These are phyloP conservation scores for Backusella parvicylindrica DNA, from an alignment of 192 early-diverging fungal genomes.

Conservation along the genomic window DNA sequence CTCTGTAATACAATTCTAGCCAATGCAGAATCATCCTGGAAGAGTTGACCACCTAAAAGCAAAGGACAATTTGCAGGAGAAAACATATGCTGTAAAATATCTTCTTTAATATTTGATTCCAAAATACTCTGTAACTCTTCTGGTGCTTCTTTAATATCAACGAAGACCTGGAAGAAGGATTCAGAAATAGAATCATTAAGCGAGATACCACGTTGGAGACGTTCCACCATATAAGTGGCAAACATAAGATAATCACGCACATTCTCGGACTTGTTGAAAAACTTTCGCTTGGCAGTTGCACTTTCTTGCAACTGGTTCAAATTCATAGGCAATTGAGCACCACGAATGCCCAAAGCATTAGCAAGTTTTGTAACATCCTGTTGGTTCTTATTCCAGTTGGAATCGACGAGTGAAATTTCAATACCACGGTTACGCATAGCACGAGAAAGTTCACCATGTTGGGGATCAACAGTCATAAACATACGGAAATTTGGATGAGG, in stretches of 20 bases:
- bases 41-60: slow-evolving; percentile 46
- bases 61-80: slow-evolving; percentile 43
- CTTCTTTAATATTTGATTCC: background rate
- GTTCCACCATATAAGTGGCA: slow-evolving; percentile 41
- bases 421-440: slow-evolving; percentile 98
- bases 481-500: slow-evolving; percentile 92
- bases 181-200: slow-evolving; percentile 38
- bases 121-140: background rate
- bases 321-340: slow-evolving; percentile 32
- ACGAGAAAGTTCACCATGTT: slow-evolving; percentile 88
- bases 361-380: slow-evolving; percentile 48
- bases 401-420: slow-evolving; percentile 74
- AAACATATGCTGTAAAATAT: slow-evolving; percentile 17
- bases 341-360: slow-evolving; percentile 45
- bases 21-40: slow-evolving; percentile 54
- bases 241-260: slow-evolving; percentile 47
- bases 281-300: slow-evolving; percentile 25
- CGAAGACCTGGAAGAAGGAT: slow-evolving; percentile 44
- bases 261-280: slow-evolving; percentile 32
- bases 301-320: slow-evolving; percentile 41
- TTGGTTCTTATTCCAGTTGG: slow-evolving; percentile 43
- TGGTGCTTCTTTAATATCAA: slow-evolving; percentile 26
- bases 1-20: slow-evolving; percentile 51
- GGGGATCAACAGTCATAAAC: slow-evolving; percentile 94
- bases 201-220: slow-evolving; percentile 48